phyloP scores from a whole-genome alignment of 2,329 filamentous ascomycete species.

The Didymosphaeria variabile region DNA sequence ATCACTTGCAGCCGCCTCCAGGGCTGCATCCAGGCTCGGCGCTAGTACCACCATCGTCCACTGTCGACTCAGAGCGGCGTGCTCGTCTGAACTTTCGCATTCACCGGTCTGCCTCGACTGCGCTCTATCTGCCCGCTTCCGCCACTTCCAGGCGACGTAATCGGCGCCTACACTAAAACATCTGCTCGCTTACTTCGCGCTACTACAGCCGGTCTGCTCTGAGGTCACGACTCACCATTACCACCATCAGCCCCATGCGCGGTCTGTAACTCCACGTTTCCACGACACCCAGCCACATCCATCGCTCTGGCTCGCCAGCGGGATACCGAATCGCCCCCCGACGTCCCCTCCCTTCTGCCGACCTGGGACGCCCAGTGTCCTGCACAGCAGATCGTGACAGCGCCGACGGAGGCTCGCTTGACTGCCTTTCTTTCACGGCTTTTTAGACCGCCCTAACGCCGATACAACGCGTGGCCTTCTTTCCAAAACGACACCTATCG shows the following conservation, averaged over 20 bases:
- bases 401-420: slow-evolving; percentile 55
- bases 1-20: neutral
- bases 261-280: slow-evolving; percentile 7
- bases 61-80: neutral
- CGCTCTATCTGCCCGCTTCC: slow-evolving; percentile 8
- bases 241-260: slow-evolving; percentile 27
- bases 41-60: neutral
- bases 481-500: slow-evolving; percentile 12
- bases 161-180: slow-evolving; percentile 11
- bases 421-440: slow-evolving; percentile 56
- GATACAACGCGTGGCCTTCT: slow-evolving; percentile 21
- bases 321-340: slow-evolving; percentile 43
- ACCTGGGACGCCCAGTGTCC: slow-evolving; percentile 39
- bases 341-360: slow-evolving; percentile 39
- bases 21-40: neutral
- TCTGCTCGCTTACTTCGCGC: slow-evolving; percentile 18
- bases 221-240: slow-evolving; percentile 10
- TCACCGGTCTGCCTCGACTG: slow-evolving; percentile 28
- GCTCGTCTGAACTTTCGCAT: slow-evolving; percentile 11
- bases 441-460: slow-evolving; percentile 56
- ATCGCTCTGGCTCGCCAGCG: slow-evolving; percentile 52
- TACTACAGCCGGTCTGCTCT: slow-evolving; percentile 10
- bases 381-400: slow-evolving; percentile 46
- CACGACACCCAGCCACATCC: slow-evolving; percentile 27
- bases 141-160: slow-evolving; percentile 17